A percentile compares a stretch with the other conserved stretches of the same genome.
Conservation (phyloP, 225 moss, liverwort and hornwort genomes). For the Takakia lepidozioides region DNA sequence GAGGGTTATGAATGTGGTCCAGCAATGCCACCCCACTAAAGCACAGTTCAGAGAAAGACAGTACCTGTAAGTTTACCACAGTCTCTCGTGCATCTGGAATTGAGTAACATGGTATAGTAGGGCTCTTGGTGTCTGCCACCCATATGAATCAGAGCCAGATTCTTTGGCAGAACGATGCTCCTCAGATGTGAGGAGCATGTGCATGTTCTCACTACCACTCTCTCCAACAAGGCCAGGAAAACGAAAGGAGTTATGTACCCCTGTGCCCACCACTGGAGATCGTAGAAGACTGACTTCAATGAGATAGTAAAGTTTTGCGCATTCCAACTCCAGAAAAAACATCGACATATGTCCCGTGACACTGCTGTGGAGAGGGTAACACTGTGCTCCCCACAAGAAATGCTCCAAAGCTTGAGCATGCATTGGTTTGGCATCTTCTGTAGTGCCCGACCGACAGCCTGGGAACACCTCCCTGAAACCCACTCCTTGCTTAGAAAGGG, state of each 20-base stretch:
- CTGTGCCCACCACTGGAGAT: too few species aligned
- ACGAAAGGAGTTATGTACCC: slow-evolving; percentile 12
- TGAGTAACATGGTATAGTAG: slow-evolving; percentile 19
- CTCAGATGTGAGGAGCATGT: slow-evolving; percentile 27
- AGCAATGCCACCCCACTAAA: too few species aligned
- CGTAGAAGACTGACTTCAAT: too few species aligned
- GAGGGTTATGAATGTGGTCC: too few species aligned
- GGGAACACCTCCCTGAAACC: slow-evolving; percentile 11
- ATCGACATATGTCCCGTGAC: not conserved
- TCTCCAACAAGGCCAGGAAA: too few species aligned
- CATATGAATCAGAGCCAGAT: slow-evolving; percentile 29
- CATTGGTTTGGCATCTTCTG: not conserved
- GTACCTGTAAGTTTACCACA: not conserved
- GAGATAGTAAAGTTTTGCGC: too few species aligned
- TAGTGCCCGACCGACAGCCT: not conserved
- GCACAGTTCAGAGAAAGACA: too few species aligned
- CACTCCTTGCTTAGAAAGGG: slow-evolving; percentile 31
- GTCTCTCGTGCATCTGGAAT: slow-evolving; percentile 8
- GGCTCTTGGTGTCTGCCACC: slow-evolving; percentile 13
- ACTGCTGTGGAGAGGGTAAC: not conserved
- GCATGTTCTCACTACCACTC: slow-evolving; percentile 22
- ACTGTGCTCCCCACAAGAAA: slow-evolving; percentile 10
- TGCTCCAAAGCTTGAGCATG: slow-evolving; percentile 11
- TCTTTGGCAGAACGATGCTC: slow-evolving; percentile 24
- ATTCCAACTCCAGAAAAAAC: slow-evolving; percentile 9